Percentiles rank a stretch among this genome's conserved stretches.
Evolutionary conservation across 805 yeast genomes (phyloP).

Genomic region (Kuraishia cidri): DNA sequence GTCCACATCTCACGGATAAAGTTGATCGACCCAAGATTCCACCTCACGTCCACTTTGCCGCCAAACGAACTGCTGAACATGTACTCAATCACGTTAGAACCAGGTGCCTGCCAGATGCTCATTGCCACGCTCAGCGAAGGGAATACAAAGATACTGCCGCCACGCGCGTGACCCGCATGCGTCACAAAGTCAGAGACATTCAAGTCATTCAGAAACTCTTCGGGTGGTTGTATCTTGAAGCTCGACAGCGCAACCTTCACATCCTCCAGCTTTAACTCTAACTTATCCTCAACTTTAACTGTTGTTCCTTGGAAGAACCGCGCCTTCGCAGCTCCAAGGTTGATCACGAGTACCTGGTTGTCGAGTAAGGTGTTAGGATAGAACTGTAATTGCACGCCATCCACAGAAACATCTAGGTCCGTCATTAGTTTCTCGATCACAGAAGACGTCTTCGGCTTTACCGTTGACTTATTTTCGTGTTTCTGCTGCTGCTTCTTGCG

Average conservation of each 20-base stretch:
- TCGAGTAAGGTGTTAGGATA: slow-evolving; percentile 83
- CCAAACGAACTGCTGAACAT: slow-evolving; percentile 68
- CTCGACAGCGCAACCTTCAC: slow-evolving; percentile 61
- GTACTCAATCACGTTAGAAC: slow-evolving; percentile 52
- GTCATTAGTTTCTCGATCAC: slow-evolving; percentile 46
- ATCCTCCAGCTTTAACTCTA: slow-evolving; percentile 54
- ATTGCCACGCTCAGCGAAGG: slow-evolving; percentile 70
- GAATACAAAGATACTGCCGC: slow-evolving; percentile 73
- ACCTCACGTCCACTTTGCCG: slow-evolving; percentile 82
- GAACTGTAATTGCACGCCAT: slow-evolving; percentile 48
- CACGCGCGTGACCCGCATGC: slow-evolving; percentile 50
- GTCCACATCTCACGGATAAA: slow-evolving; percentile 91
- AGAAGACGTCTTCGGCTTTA: slow-evolving; percentile 3
- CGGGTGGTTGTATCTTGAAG: slow-evolving; percentile 39
- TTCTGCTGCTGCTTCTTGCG: slow-evolving; percentile 5
- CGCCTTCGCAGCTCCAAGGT: slow-evolving; percentile 45
- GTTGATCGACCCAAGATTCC: slow-evolving; percentile 91
- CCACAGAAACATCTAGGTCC: slow-evolving; percentile 53
- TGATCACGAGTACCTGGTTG: slow-evolving; percentile 60
- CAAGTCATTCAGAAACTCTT: slow-evolving; percentile 28
- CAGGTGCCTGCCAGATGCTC: slow-evolving; percentile 59
- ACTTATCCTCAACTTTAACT: slow-evolving; percentile 38
- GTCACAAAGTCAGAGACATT: slow-evolving; percentile 45
- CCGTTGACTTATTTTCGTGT: neutral
- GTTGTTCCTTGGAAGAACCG: slow-evolving; percentile 39